phyloP scores from a whole-genome alignment of 1,139 yeast genomes.

The Lodderomyces metapsilosis region DNA sequence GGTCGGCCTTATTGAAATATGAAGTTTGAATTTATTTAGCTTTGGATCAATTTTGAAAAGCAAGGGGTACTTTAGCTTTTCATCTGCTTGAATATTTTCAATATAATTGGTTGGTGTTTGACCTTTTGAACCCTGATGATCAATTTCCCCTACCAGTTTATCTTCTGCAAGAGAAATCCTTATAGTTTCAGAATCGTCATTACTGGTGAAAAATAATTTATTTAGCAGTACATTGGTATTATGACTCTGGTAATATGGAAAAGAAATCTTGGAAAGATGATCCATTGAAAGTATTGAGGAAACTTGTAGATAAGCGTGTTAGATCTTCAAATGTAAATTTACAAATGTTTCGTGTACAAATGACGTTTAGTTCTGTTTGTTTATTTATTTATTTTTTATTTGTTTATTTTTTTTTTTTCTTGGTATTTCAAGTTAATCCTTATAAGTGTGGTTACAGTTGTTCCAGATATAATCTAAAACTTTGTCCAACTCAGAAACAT shows the following conservation, averaged over 20 bases:
- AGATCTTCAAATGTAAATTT: too few relatives aligned
- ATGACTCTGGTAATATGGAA: constrained; percentile 25
- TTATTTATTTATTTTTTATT: too few relatives aligned
- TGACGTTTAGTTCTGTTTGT: too few relatives aligned
- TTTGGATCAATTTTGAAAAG: constrained; percentile 25
- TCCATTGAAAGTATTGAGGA: too few relatives aligned
- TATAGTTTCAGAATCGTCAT: constrained; percentile 20
- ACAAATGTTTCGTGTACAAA: too few relatives aligned
- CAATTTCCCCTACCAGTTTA: background rate
- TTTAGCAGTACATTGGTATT: constrained; percentile 20
- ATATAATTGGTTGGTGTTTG: constrained; percentile 23
- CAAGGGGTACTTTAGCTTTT: constrained; percentile 22
- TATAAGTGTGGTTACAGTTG: too few relatives aligned
- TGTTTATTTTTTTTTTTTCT: too few relatives aligned
- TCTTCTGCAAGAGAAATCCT: constrained; percentile 6
- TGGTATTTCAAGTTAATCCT: too few relatives aligned
- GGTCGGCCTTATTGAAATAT: constrained; percentile 22
- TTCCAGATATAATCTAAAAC: too few relatives aligned
- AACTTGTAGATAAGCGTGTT: too few relatives aligned
- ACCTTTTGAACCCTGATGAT: background rate
- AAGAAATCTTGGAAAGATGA: constrained; percentile 17
- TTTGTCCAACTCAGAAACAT: too few relatives aligned
- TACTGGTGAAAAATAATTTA: constrained; percentile 24
- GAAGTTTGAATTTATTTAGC: constrained; percentile 26
- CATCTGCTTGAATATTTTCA: constrained; percentile 20